Evolutionary conservation across 2,329 filamentous ascomycete species (phyloP), one percentile per base, ranked within the genome.

Genomic region (Diaporthe sp.): DNA sequence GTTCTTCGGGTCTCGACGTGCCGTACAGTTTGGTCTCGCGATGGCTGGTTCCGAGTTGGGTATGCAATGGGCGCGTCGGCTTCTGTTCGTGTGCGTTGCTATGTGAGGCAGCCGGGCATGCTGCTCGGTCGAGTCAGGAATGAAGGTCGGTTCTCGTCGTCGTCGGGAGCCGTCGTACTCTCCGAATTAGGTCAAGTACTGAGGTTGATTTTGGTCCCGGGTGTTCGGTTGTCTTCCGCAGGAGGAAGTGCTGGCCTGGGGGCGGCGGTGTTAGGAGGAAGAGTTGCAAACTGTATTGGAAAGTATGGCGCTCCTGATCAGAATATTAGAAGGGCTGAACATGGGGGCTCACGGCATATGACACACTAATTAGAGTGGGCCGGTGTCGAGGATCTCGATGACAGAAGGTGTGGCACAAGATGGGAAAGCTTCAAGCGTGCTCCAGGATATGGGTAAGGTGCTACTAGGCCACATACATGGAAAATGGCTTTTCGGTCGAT

Each of bases 371-470:
- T 50, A 61, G 50, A 71, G 71, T 74, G 74, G 74, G 58, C 72
- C 66, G 58, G 71, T 61, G 58, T 68, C 52, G 72, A 70, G 68
- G 60, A 74, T 75, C 74, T 74, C 67, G 74, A 75, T 74, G 74
- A 74, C 71, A 58, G 60, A 72, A 72, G 70, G 64, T 58, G 74
- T 75, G 66, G 68, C 71, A 75, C 66, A 54, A 55, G 57, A 61
- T 60, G 72, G 66, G 66, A 75, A 73, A 74, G 64, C 71, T 75
- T 60, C 30, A 71, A 40, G 66, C 33, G 66, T 75, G 71, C 66
- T 30, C 68, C 66, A 61, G 71, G 55, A 67, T 58, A 67, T 70
- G 71, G 52, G 57, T 42, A 50, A 70, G 40, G 30, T 60, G 73
- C 60, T 64, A 15, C 73, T 40, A 69, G 61, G 69, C 45, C 67